Conservation (phyloP, 78 protist genomes). For the Dictyostelium capitatum region DNA sequence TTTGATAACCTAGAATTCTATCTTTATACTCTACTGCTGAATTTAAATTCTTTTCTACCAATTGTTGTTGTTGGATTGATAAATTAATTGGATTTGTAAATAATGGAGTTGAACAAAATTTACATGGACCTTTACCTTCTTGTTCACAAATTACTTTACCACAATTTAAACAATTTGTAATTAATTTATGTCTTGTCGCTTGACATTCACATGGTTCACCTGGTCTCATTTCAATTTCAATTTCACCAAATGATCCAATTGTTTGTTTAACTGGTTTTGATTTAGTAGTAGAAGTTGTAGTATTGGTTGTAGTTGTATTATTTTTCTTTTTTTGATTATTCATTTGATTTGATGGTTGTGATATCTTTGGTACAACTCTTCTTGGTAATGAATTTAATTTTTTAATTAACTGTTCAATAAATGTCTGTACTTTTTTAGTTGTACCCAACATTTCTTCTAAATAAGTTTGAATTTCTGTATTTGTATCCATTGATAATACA, state of each 20-base stretch:
- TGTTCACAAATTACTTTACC: conserved; percentile 89
- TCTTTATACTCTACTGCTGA: conserved; percentile 70
- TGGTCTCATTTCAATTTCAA: conserved; percentile 33
- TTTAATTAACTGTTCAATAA: conserved; percentile 27
- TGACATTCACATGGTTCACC: conserved; percentile 86
- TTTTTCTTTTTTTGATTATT: conserved; percentile 10
- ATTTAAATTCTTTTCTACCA: not conserved
- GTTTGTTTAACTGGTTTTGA: conserved; percentile 11
- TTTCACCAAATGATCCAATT: conserved; percentile 48
- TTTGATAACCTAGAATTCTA: conserved; percentile 81
- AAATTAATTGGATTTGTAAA: conserved; percentile 20
- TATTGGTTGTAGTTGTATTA: not conserved
- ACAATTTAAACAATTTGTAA: conserved; percentile 84
- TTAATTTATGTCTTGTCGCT: conserved; percentile 75
- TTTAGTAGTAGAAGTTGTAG: not conserved
- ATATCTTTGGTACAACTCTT: conserved; percentile 19
- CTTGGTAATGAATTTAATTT: conserved; percentile 60
- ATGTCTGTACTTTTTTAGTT: conserved; percentile 12
- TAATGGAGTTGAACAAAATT: conserved; percentile 79
- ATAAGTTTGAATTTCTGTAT: conserved; percentile 24
- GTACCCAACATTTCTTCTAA: conserved; percentile 34
- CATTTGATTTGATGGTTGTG: not conserved
- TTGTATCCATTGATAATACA: conserved; percentile 23
- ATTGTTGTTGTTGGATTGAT: conserved; percentile 25
- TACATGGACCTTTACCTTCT: conserved; percentile 87